phyloP scores from a whole-genome alignment of 176 grass and related monocot genomes.

The Aegilops tauschii region DNA sequence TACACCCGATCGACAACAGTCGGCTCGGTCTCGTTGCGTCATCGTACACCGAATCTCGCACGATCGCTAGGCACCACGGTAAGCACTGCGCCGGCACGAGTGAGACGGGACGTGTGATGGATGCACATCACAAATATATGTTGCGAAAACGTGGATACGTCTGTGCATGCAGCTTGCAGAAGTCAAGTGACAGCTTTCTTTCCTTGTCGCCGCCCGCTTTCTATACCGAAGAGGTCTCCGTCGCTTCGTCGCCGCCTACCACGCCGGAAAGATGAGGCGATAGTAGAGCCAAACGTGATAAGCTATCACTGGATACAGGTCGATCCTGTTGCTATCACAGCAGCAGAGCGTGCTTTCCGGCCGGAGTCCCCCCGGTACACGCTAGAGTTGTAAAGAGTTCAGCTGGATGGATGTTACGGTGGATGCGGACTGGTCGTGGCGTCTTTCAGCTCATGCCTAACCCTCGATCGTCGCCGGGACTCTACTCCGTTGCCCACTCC shows the following conservation, averaged over 20 bases:
- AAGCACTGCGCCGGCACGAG: not conserved
- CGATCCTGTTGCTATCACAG: not conserved
- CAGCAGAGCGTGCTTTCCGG: not conserved
- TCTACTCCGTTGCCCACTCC: not conserved
- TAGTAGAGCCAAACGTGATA: constrained; percentile 38
- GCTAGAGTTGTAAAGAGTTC: not conserved
- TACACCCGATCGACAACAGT: not conserved
- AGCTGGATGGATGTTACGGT: not conserved
- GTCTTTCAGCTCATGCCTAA: not conserved
- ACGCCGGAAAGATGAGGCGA: not conserved
- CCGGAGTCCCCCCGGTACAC: not conserved
- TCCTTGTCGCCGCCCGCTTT: not conserved
- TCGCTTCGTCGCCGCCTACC: not conserved
- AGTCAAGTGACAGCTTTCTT: not conserved
- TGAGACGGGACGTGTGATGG: not conserved
- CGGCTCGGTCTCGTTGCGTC: not conserved
- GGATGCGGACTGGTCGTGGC: not conserved
- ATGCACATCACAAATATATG: not conserved
- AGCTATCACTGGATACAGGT: constrained; percentile 46
- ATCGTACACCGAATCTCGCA: constrained; percentile 13
- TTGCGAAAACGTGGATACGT: not conserved
- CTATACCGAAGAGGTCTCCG: not conserved
- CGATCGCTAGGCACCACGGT: not conserved
- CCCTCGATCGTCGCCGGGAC: not conserved
- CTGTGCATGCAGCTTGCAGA: not conserved